These are phyloP conservation scores for Camelina neglecta DNA, from an alignment of 345 rosid genomes.

Conservation along the genomic window DNA sequence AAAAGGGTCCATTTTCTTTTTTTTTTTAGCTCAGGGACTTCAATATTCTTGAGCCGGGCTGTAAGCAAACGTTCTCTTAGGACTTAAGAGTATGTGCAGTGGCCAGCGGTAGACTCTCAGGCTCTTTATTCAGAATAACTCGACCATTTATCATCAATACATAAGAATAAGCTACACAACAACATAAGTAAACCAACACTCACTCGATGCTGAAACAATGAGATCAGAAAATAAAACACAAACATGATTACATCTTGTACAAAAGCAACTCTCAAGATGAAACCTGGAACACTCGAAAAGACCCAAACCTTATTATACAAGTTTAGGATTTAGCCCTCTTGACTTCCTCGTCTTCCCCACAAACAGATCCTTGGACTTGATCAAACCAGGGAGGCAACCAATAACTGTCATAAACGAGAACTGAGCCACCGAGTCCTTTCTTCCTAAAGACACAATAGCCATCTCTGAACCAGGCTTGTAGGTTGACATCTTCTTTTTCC, in stretches of 20 bases:
- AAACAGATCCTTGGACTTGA: constrained; percentile 76
- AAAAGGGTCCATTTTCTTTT: no score
- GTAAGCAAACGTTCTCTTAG: constrained; percentile 54
- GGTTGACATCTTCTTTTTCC: constrained; percentile 56
- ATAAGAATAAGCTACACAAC: neutral
- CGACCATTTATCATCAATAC: no score
- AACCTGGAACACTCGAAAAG: neutral
- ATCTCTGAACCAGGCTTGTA: constrained; percentile 54
- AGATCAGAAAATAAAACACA: constrained; percentile 6
- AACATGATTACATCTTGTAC: constrained; percentile 4
- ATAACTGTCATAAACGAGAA: constrained; percentile 63
- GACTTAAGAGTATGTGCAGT: neutral
- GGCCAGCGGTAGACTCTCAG: no score
- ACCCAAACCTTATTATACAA: constrained; percentile 28
- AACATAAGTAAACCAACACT: constrained; percentile 18
- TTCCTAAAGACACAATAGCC: constrained; percentile 75
- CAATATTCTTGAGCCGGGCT: no score
- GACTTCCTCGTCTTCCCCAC: constrained; percentile 76
- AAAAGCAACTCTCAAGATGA: neutral
- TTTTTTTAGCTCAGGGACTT: no score
- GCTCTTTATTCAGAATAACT: no score
- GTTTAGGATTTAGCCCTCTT: constrained; percentile 53
- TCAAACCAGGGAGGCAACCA: constrained; percentile 75
- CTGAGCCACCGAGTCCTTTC: constrained; percentile 76
- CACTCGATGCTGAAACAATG: constrained; percentile 24